phyloP scores from a whole-genome alignment of 345 rosid genomes.

The Erucastrum elatum region DNA sequence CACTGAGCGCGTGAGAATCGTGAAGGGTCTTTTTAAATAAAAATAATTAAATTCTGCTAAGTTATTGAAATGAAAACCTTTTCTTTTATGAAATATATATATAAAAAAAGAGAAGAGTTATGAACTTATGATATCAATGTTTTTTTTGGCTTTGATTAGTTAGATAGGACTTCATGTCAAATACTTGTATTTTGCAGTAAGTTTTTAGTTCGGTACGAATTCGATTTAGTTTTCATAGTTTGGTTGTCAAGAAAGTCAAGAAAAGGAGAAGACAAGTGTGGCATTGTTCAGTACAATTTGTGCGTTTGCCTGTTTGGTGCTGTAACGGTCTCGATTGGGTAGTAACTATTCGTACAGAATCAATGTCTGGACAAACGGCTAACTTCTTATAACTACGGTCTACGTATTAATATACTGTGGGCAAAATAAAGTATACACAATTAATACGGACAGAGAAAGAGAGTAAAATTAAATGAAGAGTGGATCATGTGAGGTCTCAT shows the following conservation, averaged over 20 bases:
- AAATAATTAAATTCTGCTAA: background rate
- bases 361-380: slow-evolving; percentile 31
- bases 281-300: slow-evolving; percentile 21
- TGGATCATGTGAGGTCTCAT: slow-evolving; percentile 41
- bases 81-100: background rate
- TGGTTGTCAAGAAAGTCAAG: background rate
- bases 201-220: background rate
- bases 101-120: background rate
- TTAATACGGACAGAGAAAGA: background rate
- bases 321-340: background rate
- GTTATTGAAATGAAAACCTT: background rate
- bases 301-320: slow-evolving; percentile 9
- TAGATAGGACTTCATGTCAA: background rate
- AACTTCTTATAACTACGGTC: slow-evolving; percentile 20
- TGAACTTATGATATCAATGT: background rate
- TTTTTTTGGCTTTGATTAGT: background rate
- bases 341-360: background rate
- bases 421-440: background rate
- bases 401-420: background rate
- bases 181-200: background rate
- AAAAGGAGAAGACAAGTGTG: background rate
- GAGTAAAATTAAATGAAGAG: slow-evolving; percentile 27
- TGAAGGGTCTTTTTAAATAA: slow-evolving; percentile 4
- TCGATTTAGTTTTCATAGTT: background rate
- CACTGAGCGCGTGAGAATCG: slow-evolving; percentile 20